phyloP scores from a whole-genome alignment of 352 stramenopile species.

The Pythium apleroticum region DNA sequence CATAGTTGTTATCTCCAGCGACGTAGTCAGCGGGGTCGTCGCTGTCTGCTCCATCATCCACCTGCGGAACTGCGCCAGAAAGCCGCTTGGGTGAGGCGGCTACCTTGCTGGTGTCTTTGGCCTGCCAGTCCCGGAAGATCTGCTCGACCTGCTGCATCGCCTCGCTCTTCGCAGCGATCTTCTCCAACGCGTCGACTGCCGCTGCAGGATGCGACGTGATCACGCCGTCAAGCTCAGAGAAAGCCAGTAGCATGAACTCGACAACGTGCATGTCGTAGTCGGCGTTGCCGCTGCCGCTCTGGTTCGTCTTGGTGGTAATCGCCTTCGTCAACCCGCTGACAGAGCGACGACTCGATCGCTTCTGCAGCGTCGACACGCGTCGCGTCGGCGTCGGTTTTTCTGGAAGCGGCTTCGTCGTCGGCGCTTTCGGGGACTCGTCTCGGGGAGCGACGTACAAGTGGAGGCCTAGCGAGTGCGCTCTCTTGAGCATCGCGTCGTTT shows the following conservation, averaged over 20 bases:
- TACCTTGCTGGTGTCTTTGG: slow-evolving; percentile 22
- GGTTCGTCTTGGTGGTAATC: slow-evolving; percentile 8
- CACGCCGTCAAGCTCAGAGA: slow-evolving; percentile 37
- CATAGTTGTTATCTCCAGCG: slow-evolving; percentile 12
- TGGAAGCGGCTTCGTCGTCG: not conserved
- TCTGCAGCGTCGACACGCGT: not conserved
- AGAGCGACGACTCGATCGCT: not conserved
- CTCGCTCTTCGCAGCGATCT: slow-evolving; percentile 28
- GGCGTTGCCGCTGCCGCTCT: not conserved
- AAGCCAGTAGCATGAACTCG: slow-evolving; percentile 37
- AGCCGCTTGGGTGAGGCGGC: slow-evolving; percentile 6
- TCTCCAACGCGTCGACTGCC: slow-evolving; percentile 29
- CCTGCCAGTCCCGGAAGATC: slow-evolving; percentile 38
- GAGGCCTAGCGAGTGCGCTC: slow-evolving; percentile 28
- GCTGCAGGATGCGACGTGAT: slow-evolving; percentile 30
- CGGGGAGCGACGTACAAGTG: slow-evolving; percentile 30
- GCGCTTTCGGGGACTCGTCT: slow-evolving; percentile 11
- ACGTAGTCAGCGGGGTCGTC: slow-evolving; percentile 33
- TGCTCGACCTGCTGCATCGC: slow-evolving; percentile 37
- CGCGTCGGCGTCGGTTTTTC: slow-evolving; percentile 6
- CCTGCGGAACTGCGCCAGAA: not conserved
- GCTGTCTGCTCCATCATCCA: slow-evolving; percentile 1
- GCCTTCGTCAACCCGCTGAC: slow-evolving; percentile 9
- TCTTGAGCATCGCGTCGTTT: slow-evolving; percentile 32
- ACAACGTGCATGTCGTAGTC: slow-evolving; percentile 30